Conservation (phyloP, 139 green algal genomes). For the Edaphochlamys debaryana region DNA sequence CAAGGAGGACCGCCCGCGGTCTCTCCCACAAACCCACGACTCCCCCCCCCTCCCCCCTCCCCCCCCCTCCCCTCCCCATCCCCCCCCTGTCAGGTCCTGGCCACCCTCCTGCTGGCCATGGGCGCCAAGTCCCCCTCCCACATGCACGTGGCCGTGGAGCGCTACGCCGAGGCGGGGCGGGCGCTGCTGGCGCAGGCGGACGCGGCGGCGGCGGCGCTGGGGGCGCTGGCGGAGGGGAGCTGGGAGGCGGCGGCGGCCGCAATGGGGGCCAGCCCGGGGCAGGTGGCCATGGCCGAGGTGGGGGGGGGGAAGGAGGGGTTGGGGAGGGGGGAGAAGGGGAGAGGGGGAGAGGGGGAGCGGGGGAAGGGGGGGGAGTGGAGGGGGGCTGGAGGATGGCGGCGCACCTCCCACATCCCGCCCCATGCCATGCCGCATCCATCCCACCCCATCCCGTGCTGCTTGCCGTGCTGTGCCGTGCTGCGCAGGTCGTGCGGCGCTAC, state of each 20-base stretch:
- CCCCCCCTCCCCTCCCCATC: neutral
- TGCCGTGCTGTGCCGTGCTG: too few species aligned
- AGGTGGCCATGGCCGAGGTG: conserved; percentile 38
- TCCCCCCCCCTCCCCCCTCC: too few species aligned
- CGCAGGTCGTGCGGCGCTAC: conserved; percentile 21
- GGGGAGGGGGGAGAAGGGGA: neutral
- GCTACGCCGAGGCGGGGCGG: conserved; percentile 71
- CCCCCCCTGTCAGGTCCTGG: conserved; percentile 68
- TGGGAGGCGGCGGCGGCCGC: conserved; percentile 7
- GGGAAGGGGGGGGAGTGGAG: too few species aligned
- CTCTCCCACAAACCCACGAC: neutral
- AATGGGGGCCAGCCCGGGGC: conserved; percentile 15
- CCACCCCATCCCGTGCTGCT: too few species aligned
- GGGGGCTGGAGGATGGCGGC: too few species aligned
- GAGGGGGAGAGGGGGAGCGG: too few species aligned
- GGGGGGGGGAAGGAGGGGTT: neutral
- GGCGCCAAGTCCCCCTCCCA: conserved; percentile 89
- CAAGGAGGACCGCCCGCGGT: too few species aligned
- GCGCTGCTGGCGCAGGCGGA: conserved; percentile 49
- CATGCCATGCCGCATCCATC: too few species aligned
- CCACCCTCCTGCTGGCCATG: conserved; percentile 73
- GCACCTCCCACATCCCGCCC: too few species aligned
- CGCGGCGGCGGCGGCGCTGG: conserved; percentile 49
- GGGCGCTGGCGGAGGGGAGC: conserved; percentile 32
- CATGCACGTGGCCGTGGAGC: conserved; percentile 81